Evolutionary conservation across 2,329 filamentous ascomycete species (phyloP).

Genomic region (Verticillium albo-atrum): DNA sequence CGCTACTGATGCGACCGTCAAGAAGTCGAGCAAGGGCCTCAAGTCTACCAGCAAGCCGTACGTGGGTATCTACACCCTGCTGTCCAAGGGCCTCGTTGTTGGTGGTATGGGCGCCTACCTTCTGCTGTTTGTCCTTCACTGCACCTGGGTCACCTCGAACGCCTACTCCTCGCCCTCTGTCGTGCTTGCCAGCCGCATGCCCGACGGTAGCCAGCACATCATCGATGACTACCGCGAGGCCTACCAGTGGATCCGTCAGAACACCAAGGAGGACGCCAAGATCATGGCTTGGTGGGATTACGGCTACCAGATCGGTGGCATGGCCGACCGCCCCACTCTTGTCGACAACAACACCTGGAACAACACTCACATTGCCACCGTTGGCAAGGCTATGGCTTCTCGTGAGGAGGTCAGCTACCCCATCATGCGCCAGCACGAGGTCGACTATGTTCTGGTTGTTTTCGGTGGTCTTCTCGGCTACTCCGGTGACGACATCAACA

Average conservation of each 20-base stretch:
- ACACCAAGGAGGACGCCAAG: slow-evolving; percentile 91
- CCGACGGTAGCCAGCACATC: slow-evolving; percentile 94
- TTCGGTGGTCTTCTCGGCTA: slow-evolving; percentile 96
- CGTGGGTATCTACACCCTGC: slow-evolving; percentile 75
- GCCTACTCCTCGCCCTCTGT: slow-evolving; percentile 98
- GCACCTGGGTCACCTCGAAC: slow-evolving; percentile 98
- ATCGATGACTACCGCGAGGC: slow-evolving; percentile 99
- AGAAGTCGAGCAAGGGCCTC: slow-evolving; percentile 57
- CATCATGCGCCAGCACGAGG: slow-evolving; percentile 97
- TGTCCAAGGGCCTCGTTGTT: slow-evolving; percentile 78
- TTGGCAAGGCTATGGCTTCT: slow-evolving; percentile 98
- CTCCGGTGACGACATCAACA: slow-evolving; percentile 98
- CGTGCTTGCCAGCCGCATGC: slow-evolving; percentile 85
- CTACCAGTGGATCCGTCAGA: slow-evolving; percentile 98
- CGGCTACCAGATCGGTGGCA: slow-evolving; percentile 98
- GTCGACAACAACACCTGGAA: slow-evolving; percentile 99
- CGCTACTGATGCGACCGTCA: slow-evolving; percentile 46
- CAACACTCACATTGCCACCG: slow-evolving; percentile 98
- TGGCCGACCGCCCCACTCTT: slow-evolving; percentile 94
- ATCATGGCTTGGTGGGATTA: slow-evolving; percentile 99
- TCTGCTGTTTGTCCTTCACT: slow-evolving; percentile 91
- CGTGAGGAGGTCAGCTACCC: slow-evolving; percentile 97
- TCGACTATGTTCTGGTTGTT: slow-evolving; percentile 96
- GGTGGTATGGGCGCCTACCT: slow-evolving; percentile 73
- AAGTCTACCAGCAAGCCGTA: slow-evolving; percentile 67